Base-by-base conservation (phyloP, 169 alveolate genomes). In the Plasmodium blacklocki region DNA sequence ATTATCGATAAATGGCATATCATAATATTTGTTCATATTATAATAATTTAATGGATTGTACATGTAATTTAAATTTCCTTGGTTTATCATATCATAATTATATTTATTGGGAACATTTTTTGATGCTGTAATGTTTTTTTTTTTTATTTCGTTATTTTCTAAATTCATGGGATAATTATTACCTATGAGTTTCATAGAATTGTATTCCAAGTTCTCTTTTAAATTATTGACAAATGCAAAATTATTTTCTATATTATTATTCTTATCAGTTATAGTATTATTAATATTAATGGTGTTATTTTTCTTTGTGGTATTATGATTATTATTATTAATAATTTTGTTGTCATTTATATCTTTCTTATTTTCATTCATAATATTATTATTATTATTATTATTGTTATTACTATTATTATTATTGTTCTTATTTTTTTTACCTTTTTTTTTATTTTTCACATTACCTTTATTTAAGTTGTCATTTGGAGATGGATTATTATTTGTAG, bases 51-150 rank as follows among this genome's bases (percentile, higher is more conserved):
- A 26, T 29, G 73, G 56, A 19, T 59, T 72, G 21, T 54, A 80
- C 43, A 80, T n/a, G 19, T 45, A 68, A 58, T 68, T 80, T 68
- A 72, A 63, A 73, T 67, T 67, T 54, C 64, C 73, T 39, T 66
- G 58, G 19, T 54, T 80, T 39, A 32, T 72, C 18, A 52, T 49
- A 54, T 29, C 78, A 21, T 56, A 54, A 8, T 73, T 73, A 80
- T 56, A 80, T 68, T 80, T 63, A 29, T 23, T 32, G 58, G 67
- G 21, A 9, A 19, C 43, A 39, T 15, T 32, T 50, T 64, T 66
- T 14, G 64, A 2, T 49, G 45, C 15, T 52, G 50, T 75, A 15
- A 76, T n/a, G 43, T 39, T 47, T 56, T 64, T 76, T 45, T 70
- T 80, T 67, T 52, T 68, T 5, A 60, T 6, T 63, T 56, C 49